Percentiles rank a stretch among this genome's conserved stretches.
phyloP scores from a whole-genome alignment of 164 flowering plant species.

The Magnolia officinalis region DNA sequence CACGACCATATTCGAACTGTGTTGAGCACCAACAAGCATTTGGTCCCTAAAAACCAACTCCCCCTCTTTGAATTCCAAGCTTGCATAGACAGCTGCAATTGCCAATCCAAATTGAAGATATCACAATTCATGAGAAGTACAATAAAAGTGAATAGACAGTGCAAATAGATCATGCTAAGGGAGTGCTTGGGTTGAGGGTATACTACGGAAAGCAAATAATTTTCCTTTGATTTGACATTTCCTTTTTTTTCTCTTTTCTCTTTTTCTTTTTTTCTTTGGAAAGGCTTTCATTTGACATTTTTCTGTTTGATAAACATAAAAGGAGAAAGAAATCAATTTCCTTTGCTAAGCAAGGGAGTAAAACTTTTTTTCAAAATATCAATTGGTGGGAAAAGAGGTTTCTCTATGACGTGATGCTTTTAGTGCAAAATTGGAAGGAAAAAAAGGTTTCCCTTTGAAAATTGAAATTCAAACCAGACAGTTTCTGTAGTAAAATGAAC shows the following conservation, averaged over 20 bases:
- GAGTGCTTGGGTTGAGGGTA: not conserved
- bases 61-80: constrained; percentile 55
- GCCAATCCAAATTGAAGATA: not conserved
- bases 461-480: too few species aligned
- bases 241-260: not conserved
- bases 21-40: constrained; percentile 85
- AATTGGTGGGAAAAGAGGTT: too few species aligned
- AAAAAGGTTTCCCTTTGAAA: too few species aligned
- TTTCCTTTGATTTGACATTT: not conserved
- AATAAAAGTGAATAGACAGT: not conserved
- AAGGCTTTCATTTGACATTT: not conserved
- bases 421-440: too few species aligned
- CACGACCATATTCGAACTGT: constrained; percentile 76
- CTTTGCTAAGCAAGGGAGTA: not conserved
- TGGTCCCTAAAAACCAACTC: constrained; percentile 82
- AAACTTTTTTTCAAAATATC: not conserved
- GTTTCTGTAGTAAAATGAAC: too few species aligned
- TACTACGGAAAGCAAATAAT: not conserved
- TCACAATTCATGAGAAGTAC: not conserved
- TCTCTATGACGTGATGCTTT: too few species aligned
- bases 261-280: not conserved
- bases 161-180: not conserved
- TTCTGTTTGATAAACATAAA: not conserved
- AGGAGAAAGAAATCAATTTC: not conserved
- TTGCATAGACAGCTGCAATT: constrained; percentile 66